These are phyloP conservation scores for Lenzites betulinus DNA, from an alignment of 768 basidiomycete genomes.

Conservation along the genomic window DNA sequence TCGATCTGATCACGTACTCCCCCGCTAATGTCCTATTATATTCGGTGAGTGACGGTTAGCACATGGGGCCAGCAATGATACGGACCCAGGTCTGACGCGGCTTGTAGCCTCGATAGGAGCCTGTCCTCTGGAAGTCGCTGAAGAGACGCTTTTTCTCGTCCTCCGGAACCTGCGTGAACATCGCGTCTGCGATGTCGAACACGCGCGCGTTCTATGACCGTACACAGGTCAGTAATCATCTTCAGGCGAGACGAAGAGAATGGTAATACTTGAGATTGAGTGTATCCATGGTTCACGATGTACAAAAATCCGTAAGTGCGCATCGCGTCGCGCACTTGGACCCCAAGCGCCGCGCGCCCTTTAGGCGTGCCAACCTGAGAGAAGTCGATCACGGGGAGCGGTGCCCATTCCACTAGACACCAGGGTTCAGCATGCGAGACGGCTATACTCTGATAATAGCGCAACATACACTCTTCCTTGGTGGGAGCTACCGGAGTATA, in stretches of 20 bases:
- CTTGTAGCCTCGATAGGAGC: constrained; percentile 59
- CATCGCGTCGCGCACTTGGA: constrained; percentile 49
- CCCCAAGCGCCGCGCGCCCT: constrained; percentile 40
- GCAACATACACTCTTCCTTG: constrained; percentile 1
- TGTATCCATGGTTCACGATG: constrained; percentile 23
- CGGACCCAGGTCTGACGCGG: constrained; percentile 54
- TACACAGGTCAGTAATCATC: no score
- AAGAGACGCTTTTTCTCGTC: constrained; percentile 36
- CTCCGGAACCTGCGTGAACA: constrained; percentile 36
- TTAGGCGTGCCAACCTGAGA: constrained; percentile 41
- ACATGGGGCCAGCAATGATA: no score
- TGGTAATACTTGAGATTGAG: constrained; percentile 17
- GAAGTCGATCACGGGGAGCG: constrained; percentile 55
- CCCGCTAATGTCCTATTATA: constrained; percentile 55
- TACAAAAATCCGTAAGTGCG: constrained; percentile 45
- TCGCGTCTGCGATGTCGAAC: constrained; percentile 39
- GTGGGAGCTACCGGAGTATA: constrained; percentile 7
- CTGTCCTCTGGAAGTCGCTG: constrained; percentile 39
- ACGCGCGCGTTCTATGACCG: constrained; percentile 33
- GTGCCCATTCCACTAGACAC: constrained; percentile 46
- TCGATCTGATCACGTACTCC: constrained; percentile 67
- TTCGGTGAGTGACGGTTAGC: background rate
- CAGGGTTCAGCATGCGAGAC: constrained; percentile 17
- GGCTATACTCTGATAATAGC: no score
- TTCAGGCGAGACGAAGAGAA: background rate